These are phyloP conservation scores for Paraleonurus japonicus DNA, from an alignment of 257 asterid species.

Conservation along the genomic window DNA sequence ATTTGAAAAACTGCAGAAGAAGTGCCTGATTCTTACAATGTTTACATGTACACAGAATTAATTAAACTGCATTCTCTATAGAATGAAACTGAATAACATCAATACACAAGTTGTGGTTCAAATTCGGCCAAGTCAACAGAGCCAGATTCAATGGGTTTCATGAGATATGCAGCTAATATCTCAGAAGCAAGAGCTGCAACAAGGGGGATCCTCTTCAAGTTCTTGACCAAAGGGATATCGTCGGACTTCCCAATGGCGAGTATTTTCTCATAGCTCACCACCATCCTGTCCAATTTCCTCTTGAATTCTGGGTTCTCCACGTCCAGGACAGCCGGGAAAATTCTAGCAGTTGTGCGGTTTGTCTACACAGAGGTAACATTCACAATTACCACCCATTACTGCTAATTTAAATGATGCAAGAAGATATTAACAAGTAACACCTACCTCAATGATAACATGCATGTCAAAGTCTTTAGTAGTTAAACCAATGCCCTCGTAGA, in stretches of 20 bases:
- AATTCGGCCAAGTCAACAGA: slow-evolving; percentile 90
- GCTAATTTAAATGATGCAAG: neutral
- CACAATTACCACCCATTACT: neutral
- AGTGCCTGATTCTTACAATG: slow-evolving; percentile 16
- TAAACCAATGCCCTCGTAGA: slow-evolving; percentile 94
- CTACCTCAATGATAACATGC: slow-evolving; percentile 98
- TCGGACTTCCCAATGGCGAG: slow-evolving; percentile 66
- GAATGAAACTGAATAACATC: slow-evolving; percentile 2
- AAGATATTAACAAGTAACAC: neutral
- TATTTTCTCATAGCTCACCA: slow-evolving; percentile 61
- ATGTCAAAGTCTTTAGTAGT: slow-evolving; percentile 90
- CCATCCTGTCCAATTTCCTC: slow-evolving; percentile 93
- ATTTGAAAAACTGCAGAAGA: slow-evolving; percentile 17
- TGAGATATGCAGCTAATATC: slow-evolving; percentile 82
- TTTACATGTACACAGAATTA: slow-evolving; percentile 24
- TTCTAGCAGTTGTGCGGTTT: slow-evolving; percentile 88
- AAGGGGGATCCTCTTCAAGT: slow-evolving; percentile 84
- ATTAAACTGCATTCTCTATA: slow-evolving; percentile 24
- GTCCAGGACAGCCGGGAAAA: slow-evolving; percentile 91
- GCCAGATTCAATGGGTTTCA: slow-evolving; percentile 97
- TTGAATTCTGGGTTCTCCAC: slow-evolving; percentile 97
- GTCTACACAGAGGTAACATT: slow-evolving; percentile 46
- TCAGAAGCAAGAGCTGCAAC: slow-evolving; percentile 89
- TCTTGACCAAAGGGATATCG: slow-evolving; percentile 72
- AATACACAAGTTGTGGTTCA: slow-evolving; percentile 77